phyloP scores from a whole-genome alignment of 1,284 basidiomycete species.

The Cerrena zonata region DNA sequence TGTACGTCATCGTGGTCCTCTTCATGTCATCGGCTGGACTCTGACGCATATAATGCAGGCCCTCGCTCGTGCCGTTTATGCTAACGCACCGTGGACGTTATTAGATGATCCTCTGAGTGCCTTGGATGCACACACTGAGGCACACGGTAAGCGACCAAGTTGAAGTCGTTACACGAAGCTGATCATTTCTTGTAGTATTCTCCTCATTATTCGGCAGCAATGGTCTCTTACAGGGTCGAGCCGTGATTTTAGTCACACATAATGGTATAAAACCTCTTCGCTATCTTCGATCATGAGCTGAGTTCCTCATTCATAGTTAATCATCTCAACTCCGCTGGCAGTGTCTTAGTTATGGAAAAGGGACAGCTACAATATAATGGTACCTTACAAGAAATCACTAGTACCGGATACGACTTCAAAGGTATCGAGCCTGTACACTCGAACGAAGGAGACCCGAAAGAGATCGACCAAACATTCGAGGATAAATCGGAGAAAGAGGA shows the following conservation, averaged over 20 bases:
- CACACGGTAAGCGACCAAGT: background rate
- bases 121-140: background rate
- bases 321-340: background rate
- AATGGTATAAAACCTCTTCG: too few relatives aligned
- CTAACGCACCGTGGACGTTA: background rate
- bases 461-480: background rate
- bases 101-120: background rate
- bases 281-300: too few relatives aligned
- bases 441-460: background rate
- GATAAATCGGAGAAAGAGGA: background rate
- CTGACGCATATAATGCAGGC: too few relatives aligned
- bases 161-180: background rate
- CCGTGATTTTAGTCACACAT: background rate
- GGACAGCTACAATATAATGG: background rate
- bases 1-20: background rate
- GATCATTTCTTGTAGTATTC: background rate
- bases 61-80: background rate
- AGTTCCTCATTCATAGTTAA: background rate
- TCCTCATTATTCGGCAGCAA: background rate
- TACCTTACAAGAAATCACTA: background rate
- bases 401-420: background rate
- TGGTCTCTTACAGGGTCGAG: background rate
- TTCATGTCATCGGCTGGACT: too few relatives aligned
- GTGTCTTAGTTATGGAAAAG: background rate
- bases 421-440: background rate